Conservation (phyloP, 2,329 filamentous ascomycete genomes). For the Penicillium sp. region DNA sequence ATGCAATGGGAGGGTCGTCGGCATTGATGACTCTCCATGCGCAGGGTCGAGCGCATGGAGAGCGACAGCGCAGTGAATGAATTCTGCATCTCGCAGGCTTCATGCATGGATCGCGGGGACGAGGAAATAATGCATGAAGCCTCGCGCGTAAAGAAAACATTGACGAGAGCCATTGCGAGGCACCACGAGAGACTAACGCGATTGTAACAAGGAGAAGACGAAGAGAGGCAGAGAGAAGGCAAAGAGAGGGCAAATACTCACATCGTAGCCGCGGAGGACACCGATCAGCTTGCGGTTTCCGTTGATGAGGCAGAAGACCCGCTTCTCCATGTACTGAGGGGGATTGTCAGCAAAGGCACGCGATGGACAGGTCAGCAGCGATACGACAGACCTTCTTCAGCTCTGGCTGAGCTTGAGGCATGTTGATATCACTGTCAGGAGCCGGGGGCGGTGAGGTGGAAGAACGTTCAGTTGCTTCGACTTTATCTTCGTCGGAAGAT, state of each 20-base stretch:
- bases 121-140: too few species aligned
- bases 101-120: too few species aligned
- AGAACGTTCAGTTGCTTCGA: too few species aligned
- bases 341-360: constrained; percentile 13
- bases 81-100: background rate
- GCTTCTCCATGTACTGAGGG: constrained; percentile 92
- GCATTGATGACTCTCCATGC: background rate
- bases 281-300: constrained; percentile 97
- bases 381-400: constrained; percentile 74
- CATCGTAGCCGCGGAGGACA: constrained; percentile 91
- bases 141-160: too few species aligned
- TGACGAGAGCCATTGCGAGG: too few species aligned
- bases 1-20: background rate
- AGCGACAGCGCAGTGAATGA: background rate
- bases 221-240: background rate
- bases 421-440: constrained; percentile 50
- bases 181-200: background rate
- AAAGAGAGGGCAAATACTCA: constrained; percentile 44
- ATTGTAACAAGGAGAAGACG: background rate
- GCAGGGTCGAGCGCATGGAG: too few species aligned
- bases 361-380: background rate
- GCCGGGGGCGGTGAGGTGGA: too few species aligned
- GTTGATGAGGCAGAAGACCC: constrained; percentile 95
- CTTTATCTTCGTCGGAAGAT: too few species aligned
- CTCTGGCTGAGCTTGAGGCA: constrained; percentile 98